Percentiles rank a stretch among this genome's conserved stretches.
These are phyloP conservation scores for Colletotrichum caudatum DNA, from an alignment of 2,329 filamentous ascomycete species.

Conservation along the genomic window DNA sequence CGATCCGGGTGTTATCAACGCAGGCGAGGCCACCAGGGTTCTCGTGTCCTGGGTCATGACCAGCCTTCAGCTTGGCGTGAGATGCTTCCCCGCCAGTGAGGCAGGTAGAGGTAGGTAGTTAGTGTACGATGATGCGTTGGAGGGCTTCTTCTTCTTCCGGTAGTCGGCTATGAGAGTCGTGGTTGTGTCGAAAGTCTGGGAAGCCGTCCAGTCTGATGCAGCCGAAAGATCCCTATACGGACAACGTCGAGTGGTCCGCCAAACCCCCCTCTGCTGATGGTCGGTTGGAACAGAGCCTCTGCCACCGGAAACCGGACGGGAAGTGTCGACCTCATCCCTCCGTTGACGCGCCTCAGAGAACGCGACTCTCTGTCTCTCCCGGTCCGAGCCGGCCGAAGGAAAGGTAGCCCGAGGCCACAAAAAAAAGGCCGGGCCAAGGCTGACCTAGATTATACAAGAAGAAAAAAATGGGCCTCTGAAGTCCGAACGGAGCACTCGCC, in stretches of 20 bases:
- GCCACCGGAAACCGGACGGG: neutral
- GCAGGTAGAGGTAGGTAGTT: no score
- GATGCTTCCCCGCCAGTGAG: neutral
- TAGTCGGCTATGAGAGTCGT: neutral
- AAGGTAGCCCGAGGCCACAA: neutral
- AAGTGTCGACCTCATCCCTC: no score
- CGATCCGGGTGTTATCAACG: slow-evolving; percentile 25
- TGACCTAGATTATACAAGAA: no score
- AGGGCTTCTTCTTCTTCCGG: no score
- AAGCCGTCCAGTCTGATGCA: no score
- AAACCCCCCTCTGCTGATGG: neutral
- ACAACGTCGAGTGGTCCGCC: neutral
- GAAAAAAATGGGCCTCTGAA: no score
- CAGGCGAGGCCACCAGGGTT: slow-evolving; percentile 40
- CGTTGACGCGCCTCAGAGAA: neutral
- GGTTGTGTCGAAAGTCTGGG: neutral
- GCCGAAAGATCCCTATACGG: neutral
- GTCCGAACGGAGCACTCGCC: neutral
- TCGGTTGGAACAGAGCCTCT: neutral
- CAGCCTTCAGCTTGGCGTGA: neutral
- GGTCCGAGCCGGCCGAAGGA: neutral
- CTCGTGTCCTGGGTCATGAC: slow-evolving; percentile 14
- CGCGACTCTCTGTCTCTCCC: neutral
- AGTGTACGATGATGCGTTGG: no score
- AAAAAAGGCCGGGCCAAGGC: no score